A percentile compares a stretch with the other conserved stretches of the same genome.
Evolutionary conservation across 176 grass and related monocot species (phyloP).

Genomic region (Eleusine indica): DNA sequence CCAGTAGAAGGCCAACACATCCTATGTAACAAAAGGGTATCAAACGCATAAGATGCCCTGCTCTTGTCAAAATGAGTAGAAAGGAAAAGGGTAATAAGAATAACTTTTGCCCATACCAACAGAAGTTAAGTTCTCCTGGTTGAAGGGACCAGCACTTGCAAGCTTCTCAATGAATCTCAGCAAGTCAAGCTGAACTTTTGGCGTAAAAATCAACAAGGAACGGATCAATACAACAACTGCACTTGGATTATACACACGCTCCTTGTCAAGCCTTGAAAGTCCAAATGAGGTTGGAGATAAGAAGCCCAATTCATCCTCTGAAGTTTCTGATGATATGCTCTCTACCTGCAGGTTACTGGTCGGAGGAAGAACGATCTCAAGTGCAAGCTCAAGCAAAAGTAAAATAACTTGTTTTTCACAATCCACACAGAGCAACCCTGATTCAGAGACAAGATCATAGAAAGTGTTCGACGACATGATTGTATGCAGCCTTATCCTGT

Average conservation of each 20-base stretch:
- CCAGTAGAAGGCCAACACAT: conserved; percentile 93
- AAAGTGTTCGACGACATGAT: conserved; percentile 89
- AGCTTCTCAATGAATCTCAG: conserved; percentile 91
- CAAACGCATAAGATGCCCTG: conserved; percentile 36
- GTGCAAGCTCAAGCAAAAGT: conserved; percentile 97
- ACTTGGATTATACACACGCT: conserved; percentile 92
- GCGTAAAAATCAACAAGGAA: conserved; percentile 86
- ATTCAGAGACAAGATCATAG: conserved; percentile 94
- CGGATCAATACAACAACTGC: conserved; percentile 77
- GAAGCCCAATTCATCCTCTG: conserved; percentile 61
- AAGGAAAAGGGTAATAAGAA: conserved; percentile 37
- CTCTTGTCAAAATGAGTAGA: background rate
- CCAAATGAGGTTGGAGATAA: conserved; percentile 73
- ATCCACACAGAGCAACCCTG: conserved; percentile 90
- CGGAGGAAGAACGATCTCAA: conserved; percentile 91
- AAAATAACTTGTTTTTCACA: conserved; percentile 93
- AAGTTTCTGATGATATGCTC: conserved; percentile 51
- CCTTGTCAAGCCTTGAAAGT: conserved; percentile 78
- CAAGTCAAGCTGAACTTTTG: conserved; percentile 92
- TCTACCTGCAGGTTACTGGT: conserved; percentile 65
- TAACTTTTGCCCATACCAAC: conserved; percentile 67
- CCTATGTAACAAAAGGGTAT: conserved; percentile 59
- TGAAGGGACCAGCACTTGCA: conserved; percentile 82
- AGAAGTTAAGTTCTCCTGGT: conserved; percentile 98
- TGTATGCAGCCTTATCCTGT: conserved; percentile 85